phyloP scores from a whole-genome alignment of 2,329 filamentous ascomycete species.

The Coniosporium tulheliwenetii region DNA sequence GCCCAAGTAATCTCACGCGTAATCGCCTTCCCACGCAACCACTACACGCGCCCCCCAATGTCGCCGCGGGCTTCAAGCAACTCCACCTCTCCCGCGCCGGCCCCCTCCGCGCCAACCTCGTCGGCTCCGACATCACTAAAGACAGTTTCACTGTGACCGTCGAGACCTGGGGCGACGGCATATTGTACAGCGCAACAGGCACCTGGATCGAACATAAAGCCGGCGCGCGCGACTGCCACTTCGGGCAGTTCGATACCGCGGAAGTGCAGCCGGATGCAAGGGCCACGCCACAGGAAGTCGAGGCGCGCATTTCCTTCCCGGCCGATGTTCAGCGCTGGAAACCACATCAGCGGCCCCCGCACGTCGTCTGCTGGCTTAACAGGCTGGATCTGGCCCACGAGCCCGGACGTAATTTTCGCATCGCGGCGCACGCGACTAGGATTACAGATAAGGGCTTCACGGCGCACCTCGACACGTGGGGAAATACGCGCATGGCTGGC shows the following conservation, averaged over 20 bases:
- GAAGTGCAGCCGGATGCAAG: conserved; percentile 2
- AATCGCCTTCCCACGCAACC: conserved; percentile 9
- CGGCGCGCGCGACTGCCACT: conserved; percentile 11
- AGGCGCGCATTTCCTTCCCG: conserved; percentile 8
- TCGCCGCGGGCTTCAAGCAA: conserved; percentile 12
- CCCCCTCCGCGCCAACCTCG: conserved; percentile 11
- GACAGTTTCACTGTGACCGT: conserved; percentile 8
- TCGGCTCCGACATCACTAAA: conserved; percentile 10
- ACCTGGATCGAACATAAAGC: conserved; percentile 14
- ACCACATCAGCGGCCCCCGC: conserved; percentile 2
- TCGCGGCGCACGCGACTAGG: conserved; percentile 9
- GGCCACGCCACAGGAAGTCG: conserved; percentile 7
- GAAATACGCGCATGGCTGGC: conserved; percentile 9
- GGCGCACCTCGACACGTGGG: conserved; percentile 15
- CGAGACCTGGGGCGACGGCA: conserved; percentile 11
- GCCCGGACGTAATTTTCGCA: conserved; percentile 7
- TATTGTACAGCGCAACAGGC: conserved; percentile 9
- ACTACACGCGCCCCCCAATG: conserved; percentile 12
- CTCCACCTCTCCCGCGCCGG: conserved; percentile 10
- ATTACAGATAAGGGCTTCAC: conserved; percentile 9
- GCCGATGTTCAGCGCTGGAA: no score
- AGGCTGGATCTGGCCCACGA: conserved; percentile 4
- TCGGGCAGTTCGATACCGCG: conserved; percentile 13
- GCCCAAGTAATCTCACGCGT: conserved; percentile 6
- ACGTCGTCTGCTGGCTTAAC: conserved; percentile 14